A percentile compares a stretch with the other conserved stretches of the same genome.
phyloP scores from a whole-genome alignment of 306 rosid genomes.

The Crotalaria pallida region DNA sequence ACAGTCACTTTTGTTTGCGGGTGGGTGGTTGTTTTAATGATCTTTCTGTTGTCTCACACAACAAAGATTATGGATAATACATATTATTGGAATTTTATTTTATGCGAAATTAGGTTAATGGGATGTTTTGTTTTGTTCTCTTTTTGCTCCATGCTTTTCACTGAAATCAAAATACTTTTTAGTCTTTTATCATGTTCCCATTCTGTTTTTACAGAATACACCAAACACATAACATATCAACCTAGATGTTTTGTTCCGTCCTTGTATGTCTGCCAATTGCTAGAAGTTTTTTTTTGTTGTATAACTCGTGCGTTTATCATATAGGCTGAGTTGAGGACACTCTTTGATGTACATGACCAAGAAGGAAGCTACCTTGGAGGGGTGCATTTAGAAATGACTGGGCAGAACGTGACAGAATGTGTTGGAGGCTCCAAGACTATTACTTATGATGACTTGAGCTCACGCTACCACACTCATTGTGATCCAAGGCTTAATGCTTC shows the following conservation, averaged over 20 bases:
- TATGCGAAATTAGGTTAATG: no score
- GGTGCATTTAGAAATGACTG: slow-evolving; percentile 52
- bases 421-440: slow-evolving; percentile 47
- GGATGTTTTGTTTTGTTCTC: no score
- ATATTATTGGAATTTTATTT: background rate
- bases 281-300: no score
- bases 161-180: no score
- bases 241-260: no score
- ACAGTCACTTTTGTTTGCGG: background rate
- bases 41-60: background rate
- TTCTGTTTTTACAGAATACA: no score
- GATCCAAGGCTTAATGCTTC: slow-evolving; percentile 54
- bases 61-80: background rate
- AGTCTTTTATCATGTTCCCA: no score
- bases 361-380: slow-evolving; percentile 53
- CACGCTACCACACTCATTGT: slow-evolving; percentile 54
- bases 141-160: no score
- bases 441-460: slow-evolving; percentile 51
- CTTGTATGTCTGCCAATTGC: no score
- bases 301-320: no score
- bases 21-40: background rate
- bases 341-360: slow-evolving; percentile 51
- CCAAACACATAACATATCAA: no score
- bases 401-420: slow-evolving; percentile 53
- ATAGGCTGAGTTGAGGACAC: slow-evolving; percentile 52